Conservation (phyloP, 2,329 filamentous ascomycete species). For the Xylariaceae sp. region DNA sequence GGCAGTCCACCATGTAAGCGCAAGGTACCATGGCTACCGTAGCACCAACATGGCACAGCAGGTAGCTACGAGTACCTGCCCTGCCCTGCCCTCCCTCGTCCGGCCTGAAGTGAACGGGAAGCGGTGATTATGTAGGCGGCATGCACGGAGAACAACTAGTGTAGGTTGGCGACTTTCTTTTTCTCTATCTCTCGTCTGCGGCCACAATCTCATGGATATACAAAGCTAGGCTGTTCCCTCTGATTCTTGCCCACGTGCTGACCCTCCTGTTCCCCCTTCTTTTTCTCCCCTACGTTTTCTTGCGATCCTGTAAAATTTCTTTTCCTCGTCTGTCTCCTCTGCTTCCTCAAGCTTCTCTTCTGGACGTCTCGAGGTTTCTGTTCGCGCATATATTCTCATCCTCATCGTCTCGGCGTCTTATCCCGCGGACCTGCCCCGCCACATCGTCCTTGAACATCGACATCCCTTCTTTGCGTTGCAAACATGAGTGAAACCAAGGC, state of each 20-base stretch:
- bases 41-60: neutral
- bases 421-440: constrained; percentile 17
- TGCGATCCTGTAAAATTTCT: neutral
- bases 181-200: neutral
- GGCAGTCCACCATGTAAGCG: neutral
- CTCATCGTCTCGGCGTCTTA: neutral
- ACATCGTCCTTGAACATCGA: constrained; percentile 11
- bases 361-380: neutral
- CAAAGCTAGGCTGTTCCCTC: constrained; percentile 15
- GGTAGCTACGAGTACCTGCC: too few relatives aligned
- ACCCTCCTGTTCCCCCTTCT: constrained; percentile 10
- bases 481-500: constrained; percentile 46
- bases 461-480: constrained; percentile 18
- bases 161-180: neutral
- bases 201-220: constrained; percentile 11
- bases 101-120: too few relatives aligned
- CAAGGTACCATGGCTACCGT: constrained; percentile 1
- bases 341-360: neutral
- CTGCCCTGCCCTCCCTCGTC: too few relatives aligned
- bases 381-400: neutral
- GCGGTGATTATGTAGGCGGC: neutral
- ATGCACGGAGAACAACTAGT: neutral
- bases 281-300: constrained; percentile 9
- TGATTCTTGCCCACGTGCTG: constrained; percentile 11
- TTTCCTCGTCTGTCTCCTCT: constrained; percentile 4